Evolutionary conservation across 805 yeast species (phyloP).

Genomic region (Candida coquimbonensis): DNA sequence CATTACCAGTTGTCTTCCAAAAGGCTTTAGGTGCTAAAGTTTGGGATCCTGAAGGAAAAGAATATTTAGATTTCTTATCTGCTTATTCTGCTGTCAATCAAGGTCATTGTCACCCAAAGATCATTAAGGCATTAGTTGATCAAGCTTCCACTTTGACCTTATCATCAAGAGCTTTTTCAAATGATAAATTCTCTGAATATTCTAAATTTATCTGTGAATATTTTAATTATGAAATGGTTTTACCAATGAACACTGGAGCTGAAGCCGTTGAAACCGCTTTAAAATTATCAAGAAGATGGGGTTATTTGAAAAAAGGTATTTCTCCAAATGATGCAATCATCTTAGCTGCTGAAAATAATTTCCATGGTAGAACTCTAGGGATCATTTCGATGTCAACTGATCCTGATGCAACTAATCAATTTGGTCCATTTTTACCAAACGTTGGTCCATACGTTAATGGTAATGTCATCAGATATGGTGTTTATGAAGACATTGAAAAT

Average conservation of each 20-base stretch:
- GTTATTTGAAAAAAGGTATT: constrained; percentile 80
- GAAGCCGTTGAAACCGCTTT: constrained; percentile 96
- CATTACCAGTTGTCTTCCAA: constrained; percentile 88
- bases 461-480: constrained; percentile 68
- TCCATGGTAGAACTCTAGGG: constrained; percentile 95
- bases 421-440: constrained; percentile 83
- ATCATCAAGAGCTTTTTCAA: constrained; percentile 88
- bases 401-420: constrained; percentile 80
- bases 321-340: constrained; percentile 80
- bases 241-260: constrained; percentile 99
- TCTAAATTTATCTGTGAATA: constrained; percentile 85
- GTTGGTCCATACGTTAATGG: constrained; percentile 75
- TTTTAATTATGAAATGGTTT: constrained; percentile 84
- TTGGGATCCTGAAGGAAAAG: constrained; percentile 97
- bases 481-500: constrained; percentile 75
- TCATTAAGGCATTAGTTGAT: constrained; percentile 73
- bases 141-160: constrained; percentile 83
- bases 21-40: constrained; percentile 87
- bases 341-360: constrained; percentile 80
- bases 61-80: constrained; percentile 84
- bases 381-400: constrained; percentile 95
- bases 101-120: constrained; percentile 96
- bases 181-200: constrained; percentile 78
- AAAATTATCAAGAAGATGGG: constrained; percentile 96
- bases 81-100: constrained; percentile 98